These are phyloP conservation scores for Fusarium goolgardi DNA, from an alignment of 2,329 filamentous ascomycete genomes.

Conservation along the genomic window DNA sequence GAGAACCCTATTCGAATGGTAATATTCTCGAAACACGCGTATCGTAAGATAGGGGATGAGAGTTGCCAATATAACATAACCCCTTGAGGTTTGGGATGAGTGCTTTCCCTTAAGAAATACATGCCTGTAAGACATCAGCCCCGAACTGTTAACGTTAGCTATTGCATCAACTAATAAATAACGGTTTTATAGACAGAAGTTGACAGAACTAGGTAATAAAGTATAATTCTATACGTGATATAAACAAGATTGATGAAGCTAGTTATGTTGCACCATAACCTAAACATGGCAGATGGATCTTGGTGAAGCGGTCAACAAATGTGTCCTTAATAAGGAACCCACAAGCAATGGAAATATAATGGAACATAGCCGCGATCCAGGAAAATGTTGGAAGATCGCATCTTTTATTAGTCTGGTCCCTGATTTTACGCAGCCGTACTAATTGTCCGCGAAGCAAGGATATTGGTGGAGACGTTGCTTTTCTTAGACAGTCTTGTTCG, in stretches of 20 bases:
- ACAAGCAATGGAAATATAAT: conserved; percentile 10
- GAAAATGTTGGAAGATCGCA: conserved; percentile 4
- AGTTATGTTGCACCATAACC: neutral
- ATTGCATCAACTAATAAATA: neutral
- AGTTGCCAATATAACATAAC: neutral
- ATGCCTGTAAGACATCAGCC: neutral
- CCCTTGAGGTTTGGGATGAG: neutral
- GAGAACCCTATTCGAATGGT: neutral
- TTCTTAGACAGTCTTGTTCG: conserved; percentile 31
- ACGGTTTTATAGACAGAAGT: neutral
- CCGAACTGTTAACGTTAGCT: neutral
- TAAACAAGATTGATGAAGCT: neutral
- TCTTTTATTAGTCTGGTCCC: conserved; percentile 31
- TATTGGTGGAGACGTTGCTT: conserved; percentile 24
- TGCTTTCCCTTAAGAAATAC: neutral
- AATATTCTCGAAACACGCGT: neutral
- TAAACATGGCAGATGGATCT: neutral
- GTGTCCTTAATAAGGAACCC: neutral
- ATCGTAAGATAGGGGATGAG: neutral
- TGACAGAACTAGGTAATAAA: neutral
- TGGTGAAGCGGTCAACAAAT: conserved; percentile 9
- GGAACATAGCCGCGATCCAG: conserved; percentile 10
- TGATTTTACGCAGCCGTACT: conserved; percentile 23
- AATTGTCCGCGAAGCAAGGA: conserved; percentile 21
- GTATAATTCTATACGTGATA: neutral